phyloP scores from a whole-genome alignment of 2,329 filamentous ascomycete species.

The Fusarium ambrosium region DNA sequence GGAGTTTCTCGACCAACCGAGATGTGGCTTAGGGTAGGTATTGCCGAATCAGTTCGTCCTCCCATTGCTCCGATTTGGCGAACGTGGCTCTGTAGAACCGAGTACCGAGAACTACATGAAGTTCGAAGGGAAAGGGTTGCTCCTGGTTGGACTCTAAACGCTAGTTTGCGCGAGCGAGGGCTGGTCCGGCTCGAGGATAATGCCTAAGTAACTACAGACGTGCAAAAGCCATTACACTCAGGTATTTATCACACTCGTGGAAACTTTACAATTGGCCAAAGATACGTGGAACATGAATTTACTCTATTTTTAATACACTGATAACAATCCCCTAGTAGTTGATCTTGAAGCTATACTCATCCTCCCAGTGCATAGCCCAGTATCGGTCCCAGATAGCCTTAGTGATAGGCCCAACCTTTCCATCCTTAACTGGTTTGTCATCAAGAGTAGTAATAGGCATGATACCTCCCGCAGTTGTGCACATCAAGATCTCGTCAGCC shows the following conservation, averaged over 20 bases:
- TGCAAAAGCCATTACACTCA: neutral
- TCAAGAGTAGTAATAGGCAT: constrained; percentile 66
- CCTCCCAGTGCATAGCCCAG: constrained; percentile 45
- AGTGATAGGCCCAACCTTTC: constrained; percentile 61
- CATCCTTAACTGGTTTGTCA: constrained; percentile 56
- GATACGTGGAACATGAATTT: neutral
- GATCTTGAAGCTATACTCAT: constrained; percentile 35
- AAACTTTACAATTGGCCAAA: neutral
- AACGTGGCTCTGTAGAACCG: neutral
- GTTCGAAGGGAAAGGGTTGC: no score
- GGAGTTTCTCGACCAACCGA: neutral
- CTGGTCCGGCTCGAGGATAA: neutral
- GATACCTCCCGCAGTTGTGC: constrained; percentile 65
- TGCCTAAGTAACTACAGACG: neutral
- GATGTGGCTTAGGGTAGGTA: neutral
- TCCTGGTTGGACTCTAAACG: neutral
- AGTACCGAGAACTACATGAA: neutral
- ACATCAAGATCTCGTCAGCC: constrained; percentile 66
- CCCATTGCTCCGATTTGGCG: neutral
- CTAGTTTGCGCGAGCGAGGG: neutral
- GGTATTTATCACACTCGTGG: accelerated
- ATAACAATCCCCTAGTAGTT: constrained; percentile 6
- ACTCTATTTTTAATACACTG: neutral
- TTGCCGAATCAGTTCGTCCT: neutral
- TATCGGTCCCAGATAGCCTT: constrained; percentile 64